Conservation (phyloP, 2,329 filamentous ascomycete genomes). For the Phialophora expanda region DNA sequence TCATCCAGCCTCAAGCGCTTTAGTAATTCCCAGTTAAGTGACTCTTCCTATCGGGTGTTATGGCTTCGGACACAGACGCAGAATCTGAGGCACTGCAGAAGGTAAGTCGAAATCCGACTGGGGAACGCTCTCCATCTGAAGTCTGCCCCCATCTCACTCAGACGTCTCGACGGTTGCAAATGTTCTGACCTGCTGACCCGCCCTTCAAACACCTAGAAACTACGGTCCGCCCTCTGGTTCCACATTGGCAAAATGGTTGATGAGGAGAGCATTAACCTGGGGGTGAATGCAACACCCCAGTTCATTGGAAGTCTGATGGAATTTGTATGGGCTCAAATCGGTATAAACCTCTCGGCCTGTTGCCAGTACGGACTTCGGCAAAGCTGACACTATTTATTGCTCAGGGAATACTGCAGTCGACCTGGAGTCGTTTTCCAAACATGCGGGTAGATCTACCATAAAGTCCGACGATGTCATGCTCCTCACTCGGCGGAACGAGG, state of each 20-base stretch:
- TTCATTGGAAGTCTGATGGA: constrained; percentile 87
- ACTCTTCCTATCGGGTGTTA: background rate
- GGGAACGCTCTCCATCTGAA: background rate
- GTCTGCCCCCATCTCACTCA: background rate
- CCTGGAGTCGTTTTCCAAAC: constrained; percentile 70
- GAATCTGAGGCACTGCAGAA: constrained; percentile 27
- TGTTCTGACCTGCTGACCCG: constrained; percentile 38
- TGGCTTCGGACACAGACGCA: constrained; percentile 25
- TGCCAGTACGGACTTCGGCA: background rate
- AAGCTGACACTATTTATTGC: constrained; percentile 3
- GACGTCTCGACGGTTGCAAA: background rate
- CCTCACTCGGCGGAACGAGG: constrained; percentile 83
- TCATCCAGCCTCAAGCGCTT: background rate
- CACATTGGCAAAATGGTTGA: constrained; percentile 87
- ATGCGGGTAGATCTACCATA: constrained; percentile 80
- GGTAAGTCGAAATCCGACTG: constrained; percentile 10
- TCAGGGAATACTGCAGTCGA: constrained; percentile 63
- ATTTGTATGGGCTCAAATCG: constrained; percentile 84
- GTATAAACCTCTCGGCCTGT: constrained; percentile 53
- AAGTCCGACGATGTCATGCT: constrained; percentile 87
- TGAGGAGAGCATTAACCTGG: constrained; percentile 73
- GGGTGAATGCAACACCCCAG: constrained; percentile 86
- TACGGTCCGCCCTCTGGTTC: constrained; percentile 74
- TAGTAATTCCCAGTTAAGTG: background rate
- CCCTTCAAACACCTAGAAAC: constrained; percentile 60